Conservation (phyloP, 495 filamentous ascomycete species). For the Neurospora hispaniola region DNA sequence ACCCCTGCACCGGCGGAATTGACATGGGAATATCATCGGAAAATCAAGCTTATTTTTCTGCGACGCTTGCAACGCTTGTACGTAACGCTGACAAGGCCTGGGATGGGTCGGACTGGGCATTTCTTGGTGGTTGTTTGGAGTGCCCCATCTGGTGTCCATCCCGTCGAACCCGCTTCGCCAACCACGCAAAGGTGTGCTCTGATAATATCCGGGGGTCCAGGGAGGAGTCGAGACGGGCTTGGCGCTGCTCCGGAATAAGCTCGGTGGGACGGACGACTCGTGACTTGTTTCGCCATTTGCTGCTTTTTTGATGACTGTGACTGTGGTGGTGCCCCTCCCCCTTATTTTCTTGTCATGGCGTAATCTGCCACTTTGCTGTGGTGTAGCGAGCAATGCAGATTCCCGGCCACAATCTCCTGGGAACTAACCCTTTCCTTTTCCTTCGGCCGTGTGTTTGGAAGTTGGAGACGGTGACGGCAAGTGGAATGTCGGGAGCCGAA, state of each 20-base stretch:
- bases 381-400: background rate
- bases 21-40: constrained; percentile 20
- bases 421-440: background rate
- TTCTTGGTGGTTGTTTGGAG: background rate
- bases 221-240: background rate
- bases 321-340: background rate
- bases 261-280: background rate
- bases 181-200: background rate
- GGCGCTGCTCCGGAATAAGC: background rate
- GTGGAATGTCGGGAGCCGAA: background rate
- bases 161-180: background rate
- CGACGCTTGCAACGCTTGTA: constrained; percentile 1
- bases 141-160: background rate
- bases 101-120: background rate
- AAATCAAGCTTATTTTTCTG: constrained; percentile 26
- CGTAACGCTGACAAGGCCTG: background rate
- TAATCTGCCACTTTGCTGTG: background rate
- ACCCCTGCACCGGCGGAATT: constrained; percentile 15
- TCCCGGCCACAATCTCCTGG: background rate
- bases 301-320: background rate
- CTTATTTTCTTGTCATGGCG: background rate
- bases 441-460: background rate
- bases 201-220: background rate
- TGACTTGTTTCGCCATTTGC: background rate
- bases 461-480: background rate